Evolutionary conservation across 148 eudicot genomes (phyloP).

Genomic region (Limonium bicolor): DNA sequence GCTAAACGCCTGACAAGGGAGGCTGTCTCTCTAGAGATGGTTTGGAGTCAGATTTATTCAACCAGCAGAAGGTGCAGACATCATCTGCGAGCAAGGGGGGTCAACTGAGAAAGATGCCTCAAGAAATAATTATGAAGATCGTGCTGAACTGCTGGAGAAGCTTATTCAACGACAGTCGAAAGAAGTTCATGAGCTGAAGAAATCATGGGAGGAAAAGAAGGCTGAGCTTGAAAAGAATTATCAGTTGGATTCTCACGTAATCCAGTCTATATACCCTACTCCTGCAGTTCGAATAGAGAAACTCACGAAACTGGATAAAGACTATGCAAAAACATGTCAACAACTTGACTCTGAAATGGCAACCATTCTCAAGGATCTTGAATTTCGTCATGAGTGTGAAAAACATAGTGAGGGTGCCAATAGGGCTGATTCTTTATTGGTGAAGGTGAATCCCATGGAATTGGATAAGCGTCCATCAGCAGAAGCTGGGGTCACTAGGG

Average conservation of each 20-base stretch:
- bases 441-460: conserved; percentile 16
- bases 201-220: conserved; percentile 22
- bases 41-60: not conserved
- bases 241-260: conserved; percentile 20
- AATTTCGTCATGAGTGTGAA: conserved; percentile 32
- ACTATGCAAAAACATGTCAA: conserved; percentile 22
- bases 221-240: conserved; percentile 20
- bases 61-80: conserved; percentile 3
- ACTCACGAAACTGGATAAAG: conserved; percentile 22
- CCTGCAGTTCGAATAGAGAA: conserved; percentile 18
- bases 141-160: conserved; percentile 18
- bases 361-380: conserved; percentile 16
- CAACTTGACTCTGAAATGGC: conserved; percentile 23
- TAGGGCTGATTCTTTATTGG: conserved; percentile 17
- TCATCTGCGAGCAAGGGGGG: no score
- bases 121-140: conserved; percentile 10
- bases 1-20: conserved; percentile 8
- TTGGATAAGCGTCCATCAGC: no score
- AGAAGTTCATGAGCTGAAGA: conserved; percentile 25
- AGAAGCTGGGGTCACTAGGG: conserved; percentile 3
- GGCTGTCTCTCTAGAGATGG: conserved; percentile 6
- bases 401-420: conserved; percentile 18
- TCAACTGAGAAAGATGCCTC: conserved; percentile 3
- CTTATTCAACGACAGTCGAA: conserved; percentile 25
- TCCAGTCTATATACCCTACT: conserved; percentile 21